A percentile compares a stretch with the other conserved stretches of the same genome.
Conservation (phyloP, 345 rosid genomes). For the Iberis pinnata region DNA sequence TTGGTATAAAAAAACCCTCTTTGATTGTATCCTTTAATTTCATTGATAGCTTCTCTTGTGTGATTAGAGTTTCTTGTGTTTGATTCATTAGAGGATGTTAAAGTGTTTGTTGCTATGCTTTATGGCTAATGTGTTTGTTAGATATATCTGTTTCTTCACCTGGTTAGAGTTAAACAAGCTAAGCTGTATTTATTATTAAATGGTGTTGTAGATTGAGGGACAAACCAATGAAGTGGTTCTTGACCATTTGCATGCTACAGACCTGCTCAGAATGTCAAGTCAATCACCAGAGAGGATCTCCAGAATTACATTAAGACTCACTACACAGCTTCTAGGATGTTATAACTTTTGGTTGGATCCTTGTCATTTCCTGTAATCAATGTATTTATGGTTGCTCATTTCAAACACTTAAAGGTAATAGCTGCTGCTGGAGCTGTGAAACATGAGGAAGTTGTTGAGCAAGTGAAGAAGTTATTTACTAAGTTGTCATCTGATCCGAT, state of each 20-base stretch:
- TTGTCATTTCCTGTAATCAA: neutral
- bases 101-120: neutral
- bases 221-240: conserved; percentile 95
- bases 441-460: conserved; percentile 91
- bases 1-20: conserved; percentile 50
- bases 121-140: neutral
- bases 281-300: conserved; percentile 71
- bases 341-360: conserved; percentile 18
- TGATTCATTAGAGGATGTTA: too few species aligned
- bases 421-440: conserved; percentile 97
- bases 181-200: neutral
- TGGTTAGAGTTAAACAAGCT: neutral
- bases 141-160: neutral
- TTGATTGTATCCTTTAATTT: neutral
- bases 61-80: conserved; percentile 18
- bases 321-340: conserved; percentile 99
- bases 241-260: conserved; percentile 98
- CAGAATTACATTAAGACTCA: conserved; percentile 82
- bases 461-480: conserved; percentile 72
- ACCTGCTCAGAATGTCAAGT: conserved; percentile 72
- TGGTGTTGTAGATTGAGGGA: conserved; percentile 55
- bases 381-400: neutral
- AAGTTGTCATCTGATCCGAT: conserved; percentile 80
- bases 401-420: conserved; percentile 56
- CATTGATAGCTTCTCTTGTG: neutral